Base-by-base conservation (phyloP, 1,139 yeast genomes). In the Kurtzmaniella quercitrusa region DNA sequence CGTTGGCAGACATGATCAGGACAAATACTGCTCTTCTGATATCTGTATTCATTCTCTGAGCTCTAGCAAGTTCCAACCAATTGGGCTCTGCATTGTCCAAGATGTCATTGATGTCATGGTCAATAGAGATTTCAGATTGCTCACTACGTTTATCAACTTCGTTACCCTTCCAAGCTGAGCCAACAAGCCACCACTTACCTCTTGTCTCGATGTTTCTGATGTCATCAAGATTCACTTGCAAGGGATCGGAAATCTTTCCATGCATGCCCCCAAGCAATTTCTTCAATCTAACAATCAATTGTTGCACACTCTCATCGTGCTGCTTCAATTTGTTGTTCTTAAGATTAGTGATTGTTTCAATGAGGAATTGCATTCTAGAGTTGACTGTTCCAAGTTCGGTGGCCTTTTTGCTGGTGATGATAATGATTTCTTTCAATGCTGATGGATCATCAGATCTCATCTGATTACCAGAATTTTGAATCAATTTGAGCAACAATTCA, bases 161-260 rank as follows among this genome's bases (percentile, higher is more conserved):
- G 41, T 58, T 56, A 1, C 91, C 91, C 56, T 81, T 86, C 97
- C 98, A 93, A 0, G 98, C 96, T 3, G 98, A 87, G 39, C 99
- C 98, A 33, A 94, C 91, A 38, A 93, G 72, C 99, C 98, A 94
- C 99, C 99, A 94, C 62, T 91, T 93, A 45, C 98, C 98, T 50
- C 82, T 78, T 0, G 83, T 78, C 11, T 82, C 87, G 24, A 88
- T 75, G 49, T 79, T 80, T 41, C 79, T 80, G 46, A 94, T 90
- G 65, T 94, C 99, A 41, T 80, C 83, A 29, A 94, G 68, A 2
- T 89, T 71, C 1, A 93, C 98, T 53, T 87, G 90, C 27, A 94
- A 72, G 1, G 98, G 88, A 44, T 93, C 98, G 34, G 70, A 68
- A 38, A 68, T 63, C 41, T 73, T 70, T 33, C 71, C 67, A 23